These are phyloP conservation scores for Ceratobasidium sp. DNA, from an alignment of 1,284 basidiomycete genomes.

Conservation along the genomic window DNA sequence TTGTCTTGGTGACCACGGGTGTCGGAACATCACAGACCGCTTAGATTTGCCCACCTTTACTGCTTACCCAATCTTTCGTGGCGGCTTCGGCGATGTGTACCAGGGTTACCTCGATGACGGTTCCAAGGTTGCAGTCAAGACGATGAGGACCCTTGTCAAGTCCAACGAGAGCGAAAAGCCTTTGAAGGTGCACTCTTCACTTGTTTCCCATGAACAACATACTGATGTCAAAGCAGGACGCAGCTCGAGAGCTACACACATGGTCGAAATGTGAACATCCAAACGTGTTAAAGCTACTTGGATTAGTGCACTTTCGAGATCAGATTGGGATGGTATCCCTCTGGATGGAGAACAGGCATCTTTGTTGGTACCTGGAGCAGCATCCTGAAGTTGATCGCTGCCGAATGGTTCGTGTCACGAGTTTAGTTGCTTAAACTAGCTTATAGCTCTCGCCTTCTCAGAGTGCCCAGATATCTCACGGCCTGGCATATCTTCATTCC, in stretches of 20 bases:
- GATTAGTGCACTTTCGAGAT: not conserved
- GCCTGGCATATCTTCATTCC: not conserved
- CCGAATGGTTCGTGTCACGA: not conserved
- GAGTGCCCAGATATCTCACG: not conserved
- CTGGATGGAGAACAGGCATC: slow-evolving; percentile 11
- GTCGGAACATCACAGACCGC: not conserved
- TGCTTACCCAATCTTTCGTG: not conserved
- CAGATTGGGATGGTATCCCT: slow-evolving; percentile 3
- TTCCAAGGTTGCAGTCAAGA: slow-evolving; percentile 6
- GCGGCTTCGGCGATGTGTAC: slow-evolving; percentile 19
- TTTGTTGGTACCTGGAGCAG: not conserved
- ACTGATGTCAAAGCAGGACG: too few species aligned
- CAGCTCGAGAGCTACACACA: not conserved
- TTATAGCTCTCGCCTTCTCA: not conserved
- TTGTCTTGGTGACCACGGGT: slow-evolving; percentile 7
- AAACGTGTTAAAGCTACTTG: slow-evolving; percentile 1
- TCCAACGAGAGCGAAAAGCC: not conserved
- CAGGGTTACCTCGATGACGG: not conserved
- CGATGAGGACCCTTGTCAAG: not conserved
- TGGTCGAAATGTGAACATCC: slow-evolving; percentile 23
- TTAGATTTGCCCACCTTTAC: not conserved
- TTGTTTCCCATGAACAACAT: too few species aligned
- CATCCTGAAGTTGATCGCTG: not conserved
- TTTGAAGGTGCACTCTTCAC: not conserved
- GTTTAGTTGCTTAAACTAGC: too few species aligned